A percentile compares a stretch with the other conserved stretches of the same genome.
Conservation (phyloP, 805 yeast species). For the Komagataella pastoris region DNA sequence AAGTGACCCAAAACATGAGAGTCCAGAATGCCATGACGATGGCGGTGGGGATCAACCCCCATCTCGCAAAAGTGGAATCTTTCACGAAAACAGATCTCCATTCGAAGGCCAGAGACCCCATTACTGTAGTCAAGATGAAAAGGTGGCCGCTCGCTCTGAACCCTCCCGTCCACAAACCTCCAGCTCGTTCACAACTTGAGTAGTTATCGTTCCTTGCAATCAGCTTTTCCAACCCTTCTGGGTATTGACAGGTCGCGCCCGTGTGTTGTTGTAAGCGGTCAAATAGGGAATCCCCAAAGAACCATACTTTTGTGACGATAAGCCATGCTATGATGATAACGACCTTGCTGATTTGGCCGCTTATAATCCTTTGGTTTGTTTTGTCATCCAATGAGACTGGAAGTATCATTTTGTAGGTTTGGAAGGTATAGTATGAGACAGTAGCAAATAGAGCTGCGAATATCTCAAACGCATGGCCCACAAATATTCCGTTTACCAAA, state of each 20-base stretch:
- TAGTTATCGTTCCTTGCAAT: conserved; percentile 6
- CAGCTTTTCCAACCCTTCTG: conserved; percentile 6
- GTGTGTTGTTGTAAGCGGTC: conserved; percentile 18
- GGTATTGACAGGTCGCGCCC: conserved; percentile 24
- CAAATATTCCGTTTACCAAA: conserved; percentile 12
- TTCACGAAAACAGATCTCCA: conserved; percentile 1
- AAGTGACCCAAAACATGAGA: conserved; percentile 26
- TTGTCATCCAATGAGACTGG: not conserved
- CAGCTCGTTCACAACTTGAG: conserved; percentile 5
- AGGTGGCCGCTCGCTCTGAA: conserved; percentile 30
- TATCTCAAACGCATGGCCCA: conserved; percentile 16
- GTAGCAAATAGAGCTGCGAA: conserved; percentile 6
- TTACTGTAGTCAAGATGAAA: conserved; percentile 20
- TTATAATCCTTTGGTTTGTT: not conserved
- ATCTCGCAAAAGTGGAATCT: not conserved
- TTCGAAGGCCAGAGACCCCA: conserved; percentile 15
- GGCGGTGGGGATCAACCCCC: not conserved
- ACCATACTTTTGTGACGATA: conserved; percentile 14
- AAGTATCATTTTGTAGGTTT: not conserved
- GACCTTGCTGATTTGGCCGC: conserved; percentile 10
- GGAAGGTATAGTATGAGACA: conserved; percentile 3
- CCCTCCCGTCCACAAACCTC: conserved; percentile 22
- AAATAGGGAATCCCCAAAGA: conserved; percentile 18
- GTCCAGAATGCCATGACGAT: conserved; percentile 17
- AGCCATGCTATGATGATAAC: conserved; percentile 10